Evolutionary conservation across 768 basidiomycete genomes (phyloP).

Genomic region (Boletales sp.): DNA sequence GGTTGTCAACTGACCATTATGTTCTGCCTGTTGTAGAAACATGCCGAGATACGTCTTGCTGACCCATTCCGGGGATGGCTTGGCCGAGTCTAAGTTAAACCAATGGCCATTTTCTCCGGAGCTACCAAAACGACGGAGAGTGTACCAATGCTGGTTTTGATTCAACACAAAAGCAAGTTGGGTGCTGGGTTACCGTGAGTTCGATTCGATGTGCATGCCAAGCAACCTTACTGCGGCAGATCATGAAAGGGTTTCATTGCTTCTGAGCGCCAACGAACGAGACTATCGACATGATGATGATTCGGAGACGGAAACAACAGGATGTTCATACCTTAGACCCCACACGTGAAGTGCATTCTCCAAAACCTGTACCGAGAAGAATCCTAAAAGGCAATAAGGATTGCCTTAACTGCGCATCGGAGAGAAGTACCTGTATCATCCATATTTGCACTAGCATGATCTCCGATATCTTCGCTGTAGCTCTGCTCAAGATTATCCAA

Average conservation of each 20-base stretch:
- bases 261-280: slow-evolving; percentile 83
- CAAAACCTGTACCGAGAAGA: slow-evolving; percentile 89
- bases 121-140: slow-evolving; percentile 74
- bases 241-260: slow-evolving; percentile 74
- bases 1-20: slow-evolving; percentile 56
- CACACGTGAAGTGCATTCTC: slow-evolving; percentile 82
- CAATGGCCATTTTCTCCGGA: slow-evolving; percentile 59
- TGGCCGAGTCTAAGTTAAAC: slow-evolving; percentile 86
- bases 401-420: neutral
- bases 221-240: slow-evolving; percentile 64
- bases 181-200: slow-evolving; percentile 40
- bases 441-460: slow-evolving; percentile 69
- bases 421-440: slow-evolving; percentile 73
- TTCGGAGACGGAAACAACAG: neutral
- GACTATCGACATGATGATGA: slow-evolving; percentile 33
- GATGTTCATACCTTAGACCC: slow-evolving; percentile 62
- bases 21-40: slow-evolving; percentile 83
- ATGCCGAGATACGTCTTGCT: slow-evolving; percentile 79
- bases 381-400: slow-evolving; percentile 46
- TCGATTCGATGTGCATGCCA: neutral
- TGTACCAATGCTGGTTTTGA: slow-evolving; percentile 86
- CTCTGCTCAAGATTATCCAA: slow-evolving; percentile 64
- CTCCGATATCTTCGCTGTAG: slow-evolving; percentile 47
- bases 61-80: slow-evolving; percentile 74
- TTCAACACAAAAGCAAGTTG: slow-evolving; percentile 90